These are phyloP conservation scores for Emericellopsis atlantica DNA, from an alignment of 2,329 filamentous ascomycete genomes.

Conservation along the genomic window DNA sequence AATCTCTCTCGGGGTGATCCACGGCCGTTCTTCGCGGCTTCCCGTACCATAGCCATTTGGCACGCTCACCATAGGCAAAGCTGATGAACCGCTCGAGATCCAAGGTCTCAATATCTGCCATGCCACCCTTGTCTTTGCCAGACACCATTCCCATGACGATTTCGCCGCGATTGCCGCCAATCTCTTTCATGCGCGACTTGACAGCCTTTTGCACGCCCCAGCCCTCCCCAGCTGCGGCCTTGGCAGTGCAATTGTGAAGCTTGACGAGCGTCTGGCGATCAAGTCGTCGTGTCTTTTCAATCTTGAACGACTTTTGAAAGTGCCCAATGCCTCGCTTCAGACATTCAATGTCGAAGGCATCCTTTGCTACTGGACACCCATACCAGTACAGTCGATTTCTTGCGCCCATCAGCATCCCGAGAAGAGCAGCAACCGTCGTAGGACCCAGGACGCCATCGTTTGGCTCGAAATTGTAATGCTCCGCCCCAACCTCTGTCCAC, in stretches of 20 bases:
- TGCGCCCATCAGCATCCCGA: constrained; percentile 82
- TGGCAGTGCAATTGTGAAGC: constrained; percentile 74
- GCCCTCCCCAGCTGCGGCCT: constrained; percentile 77
- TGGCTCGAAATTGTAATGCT: constrained; percentile 86
- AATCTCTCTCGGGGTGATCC: constrained; percentile 31
- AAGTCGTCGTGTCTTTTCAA: constrained; percentile 64
- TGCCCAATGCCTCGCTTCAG: constrained; percentile 75
- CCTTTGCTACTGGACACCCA: constrained; percentile 75
- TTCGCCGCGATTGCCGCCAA: constrained; percentile 87
- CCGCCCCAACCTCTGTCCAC: constrained; percentile 89
- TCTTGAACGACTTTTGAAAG: constrained; percentile 82
- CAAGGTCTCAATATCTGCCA: constrained; percentile 83
- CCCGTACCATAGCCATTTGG: constrained; percentile 92
- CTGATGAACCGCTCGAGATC: constrained; percentile 77
- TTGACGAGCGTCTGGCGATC: constrained; percentile 74
- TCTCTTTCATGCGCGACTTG: constrained; percentile 87
- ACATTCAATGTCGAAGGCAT: constrained; percentile 74
- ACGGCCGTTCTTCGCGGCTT: constrained; percentile 58
- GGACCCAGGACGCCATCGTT: constrained; percentile 87
- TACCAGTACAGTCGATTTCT: constrained; percentile 79
- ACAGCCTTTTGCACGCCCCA: constrained; percentile 91
- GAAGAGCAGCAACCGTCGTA: constrained; percentile 75
- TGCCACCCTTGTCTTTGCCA: constrained; percentile 73
- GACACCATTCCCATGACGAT: constrained; percentile 93
- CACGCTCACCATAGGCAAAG: constrained; percentile 65